Base-by-base conservation (phyloP, 2,329 filamentous ascomycete species). In the Fusarium sp. region DNA sequence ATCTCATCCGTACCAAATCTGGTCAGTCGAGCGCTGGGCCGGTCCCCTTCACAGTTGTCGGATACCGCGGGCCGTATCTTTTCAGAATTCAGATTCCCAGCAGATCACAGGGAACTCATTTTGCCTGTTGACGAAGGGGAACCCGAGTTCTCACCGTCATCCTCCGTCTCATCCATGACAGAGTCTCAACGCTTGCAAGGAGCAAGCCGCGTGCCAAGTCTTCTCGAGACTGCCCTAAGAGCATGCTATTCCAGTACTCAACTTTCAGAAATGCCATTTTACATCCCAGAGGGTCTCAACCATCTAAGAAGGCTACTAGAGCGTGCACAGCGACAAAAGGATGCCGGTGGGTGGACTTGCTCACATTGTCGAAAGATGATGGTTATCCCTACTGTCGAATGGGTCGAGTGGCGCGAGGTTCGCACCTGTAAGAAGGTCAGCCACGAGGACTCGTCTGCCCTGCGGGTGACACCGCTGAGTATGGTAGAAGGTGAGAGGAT, bases 381-480 rank as follows among this genome's bases (percentile, higher is more conserved):
- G 6, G 78, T 88, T 9, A 79, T 86, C 23, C 85, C 88, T 4
- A 77, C 83, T 5, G 80, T 85, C 0, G 83, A 88, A 72, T 91
- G 89, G 89, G 78, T 91, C 10, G 89, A 91, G 73, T 91, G 89
- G 86, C 88, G 86, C 76, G 82, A 85, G 60, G 57, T 82, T 25
- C 63, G 69, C 25, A 74, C 69, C 14, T 68, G 68, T 40, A 68
- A 72, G 23, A 51, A 56, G 12, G 30, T 51, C 16, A 23, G 45
- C n/a, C 40, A 66, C 10, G 55, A 63, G 16, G 51, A 43, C 16
- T 41, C 55, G 18, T 46, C 56, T 47, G 42, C 59, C 23, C 63
- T 71, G 56, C 67, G 55, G 4, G 59, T 73, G 57, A 67, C 58
- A 25, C 73, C 76, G 9, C 66, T 80, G 41, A 80, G 77, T 43